phyloP scores from a whole-genome alignment of 257 asterid species.

The Forsythia suspensa region DNA sequence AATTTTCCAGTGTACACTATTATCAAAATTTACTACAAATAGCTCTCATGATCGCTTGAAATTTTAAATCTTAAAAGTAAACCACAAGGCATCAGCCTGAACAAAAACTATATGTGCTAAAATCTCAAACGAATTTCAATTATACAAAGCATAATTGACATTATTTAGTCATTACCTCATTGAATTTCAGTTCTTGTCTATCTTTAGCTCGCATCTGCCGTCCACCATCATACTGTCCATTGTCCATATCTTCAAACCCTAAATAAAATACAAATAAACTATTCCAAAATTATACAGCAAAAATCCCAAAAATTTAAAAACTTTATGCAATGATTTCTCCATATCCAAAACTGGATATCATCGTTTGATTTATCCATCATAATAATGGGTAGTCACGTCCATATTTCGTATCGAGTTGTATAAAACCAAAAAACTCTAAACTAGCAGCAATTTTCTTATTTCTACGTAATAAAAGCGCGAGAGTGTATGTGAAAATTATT shows the following conservation, averaged over 20 bases:
- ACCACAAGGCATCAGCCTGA: background rate
- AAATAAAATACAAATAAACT: background rate
- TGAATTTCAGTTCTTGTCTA: slow-evolving; percentile 40
- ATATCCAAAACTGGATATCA: background rate
- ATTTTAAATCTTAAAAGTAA: background rate
- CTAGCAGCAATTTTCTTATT: background rate
- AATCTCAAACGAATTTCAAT: background rate
- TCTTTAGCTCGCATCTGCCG: slow-evolving; percentile 60
- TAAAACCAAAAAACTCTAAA: background rate
- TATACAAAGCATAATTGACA: background rate
- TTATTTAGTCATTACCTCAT: slow-evolving; percentile 46
- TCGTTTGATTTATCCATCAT: background rate
- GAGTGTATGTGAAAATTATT: background rate
- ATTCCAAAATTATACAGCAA: background rate
- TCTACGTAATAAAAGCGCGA: background rate
- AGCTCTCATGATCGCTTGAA: background rate
- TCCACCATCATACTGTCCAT: slow-evolving; percentile 60
- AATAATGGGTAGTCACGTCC: background rate
- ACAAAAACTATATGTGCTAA: background rate
- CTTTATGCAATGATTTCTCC: background rate
- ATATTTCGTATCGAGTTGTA: background rate
- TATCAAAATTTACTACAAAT: background rate
- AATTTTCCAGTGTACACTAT: background rate
- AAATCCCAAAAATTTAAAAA: background rate
- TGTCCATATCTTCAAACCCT: slow-evolving; percentile 52